Percentiles rank a stretch among this genome's conserved stretches.
phyloP scores from a whole-genome alignment of 2,329 filamentous ascomycete species.

The Scedosporium aurantiacum region DNA sequence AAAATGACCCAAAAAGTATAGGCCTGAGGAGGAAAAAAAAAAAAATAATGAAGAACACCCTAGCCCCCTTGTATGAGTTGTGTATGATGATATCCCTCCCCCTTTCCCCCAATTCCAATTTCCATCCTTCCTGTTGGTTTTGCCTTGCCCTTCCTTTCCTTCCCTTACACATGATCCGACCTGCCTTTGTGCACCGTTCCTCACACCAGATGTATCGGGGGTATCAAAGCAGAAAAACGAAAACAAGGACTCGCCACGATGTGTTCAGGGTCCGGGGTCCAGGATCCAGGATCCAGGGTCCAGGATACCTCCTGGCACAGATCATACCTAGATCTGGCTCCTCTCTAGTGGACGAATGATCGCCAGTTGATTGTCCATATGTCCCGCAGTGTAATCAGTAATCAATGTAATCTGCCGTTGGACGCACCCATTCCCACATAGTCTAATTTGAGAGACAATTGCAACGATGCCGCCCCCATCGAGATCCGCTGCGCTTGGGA shows the following conservation, averaged over 20 bases:
- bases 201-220: not conserved
- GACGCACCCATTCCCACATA: no score
- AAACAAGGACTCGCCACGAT: not conserved
- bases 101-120: not conserved
- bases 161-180: not conserved
- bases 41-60: not conserved
- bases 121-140: not conserved
- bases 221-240: not conserved
- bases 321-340: not conserved
- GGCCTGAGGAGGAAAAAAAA: not conserved
- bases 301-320: not conserved
- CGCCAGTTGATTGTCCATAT: no score
- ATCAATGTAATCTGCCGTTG: no score
- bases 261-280: not conserved
- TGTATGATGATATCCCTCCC: not conserved
- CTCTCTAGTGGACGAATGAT: not conserved
- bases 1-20: not conserved
- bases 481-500: no score
- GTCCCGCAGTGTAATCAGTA: no score
- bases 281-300: no score
- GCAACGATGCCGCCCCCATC: no score
- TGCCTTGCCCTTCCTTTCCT: no score
- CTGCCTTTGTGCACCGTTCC: not conserved
- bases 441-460: no score
- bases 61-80: constrained; percentile 2